Percentiles rank a stretch among this genome's conserved stretches.
Conservation (phyloP, 2,329 filamentous ascomycete species). For the Sporothrix euskadiensis region DNA sequence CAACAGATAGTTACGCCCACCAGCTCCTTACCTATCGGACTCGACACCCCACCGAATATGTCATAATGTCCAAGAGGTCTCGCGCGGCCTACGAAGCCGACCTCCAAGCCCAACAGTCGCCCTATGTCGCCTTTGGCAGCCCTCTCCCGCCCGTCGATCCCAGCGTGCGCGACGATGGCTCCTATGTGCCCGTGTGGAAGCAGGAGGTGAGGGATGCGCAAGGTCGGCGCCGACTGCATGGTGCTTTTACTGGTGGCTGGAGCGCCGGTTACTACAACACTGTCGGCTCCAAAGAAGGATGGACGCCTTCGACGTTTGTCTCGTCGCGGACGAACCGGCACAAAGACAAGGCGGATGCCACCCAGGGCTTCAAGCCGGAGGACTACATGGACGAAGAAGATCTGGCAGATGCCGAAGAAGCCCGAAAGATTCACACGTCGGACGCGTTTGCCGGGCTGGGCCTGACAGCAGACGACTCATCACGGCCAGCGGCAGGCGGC, state of each 20-base stretch:
- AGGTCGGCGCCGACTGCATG: constrained; percentile 86
- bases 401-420: constrained; percentile 79
- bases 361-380: constrained; percentile 64
- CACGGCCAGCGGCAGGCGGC: constrained; percentile 44
- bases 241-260: constrained; percentile 94
- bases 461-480: constrained; percentile 58
- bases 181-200: constrained; percentile 95
- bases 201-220: constrained; percentile 94
- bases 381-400: constrained; percentile 99
- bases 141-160: constrained; percentile 77
- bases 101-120: constrained; percentile 64
- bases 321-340: constrained; percentile 81
- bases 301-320: constrained; percentile 88
- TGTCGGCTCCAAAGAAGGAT: constrained; percentile 97
- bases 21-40: neutral
- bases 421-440: constrained; percentile 70
- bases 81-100: constrained; percentile 77
- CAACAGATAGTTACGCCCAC: neutral
- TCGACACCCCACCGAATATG: neutral
- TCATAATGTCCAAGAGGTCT: constrained; percentile 75
- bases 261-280: constrained; percentile 99
- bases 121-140: constrained; percentile 80
- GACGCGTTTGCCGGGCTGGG: constrained; percentile 76
- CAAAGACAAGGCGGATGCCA: constrained; percentile 60
- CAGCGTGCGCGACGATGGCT: constrained; percentile 81